These are phyloP conservation scores for Pseudogymnoascus sp. DNA, from an alignment of 2,329 filamentous ascomycete species.

Conservation along the genomic window DNA sequence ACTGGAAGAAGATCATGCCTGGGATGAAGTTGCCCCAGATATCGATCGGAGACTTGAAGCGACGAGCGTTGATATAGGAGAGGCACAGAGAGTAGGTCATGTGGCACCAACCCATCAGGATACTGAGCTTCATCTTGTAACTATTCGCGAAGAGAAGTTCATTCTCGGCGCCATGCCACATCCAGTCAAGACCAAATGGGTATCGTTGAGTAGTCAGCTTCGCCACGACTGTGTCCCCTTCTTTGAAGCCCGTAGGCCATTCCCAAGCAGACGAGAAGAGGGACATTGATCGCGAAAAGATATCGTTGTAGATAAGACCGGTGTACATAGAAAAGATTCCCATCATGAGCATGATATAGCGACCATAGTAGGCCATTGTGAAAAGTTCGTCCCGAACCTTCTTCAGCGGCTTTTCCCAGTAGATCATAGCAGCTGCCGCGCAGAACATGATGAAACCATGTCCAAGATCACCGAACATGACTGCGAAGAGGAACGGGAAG, in stretches of 20 bases:
- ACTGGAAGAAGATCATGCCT: conserved; percentile 99
- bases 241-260: conserved; percentile 61
- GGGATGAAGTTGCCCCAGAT: conserved; percentile 97
- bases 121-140: conserved; percentile 99
- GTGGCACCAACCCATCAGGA: conserved; percentile 92
- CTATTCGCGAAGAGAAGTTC: conserved; percentile 94
- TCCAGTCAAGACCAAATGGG: conserved; percentile 91
- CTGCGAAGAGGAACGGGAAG: conserved; percentile 98
- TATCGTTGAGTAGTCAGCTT: conserved; percentile 71
- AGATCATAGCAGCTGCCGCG: conserved; percentile 85
- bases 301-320: conserved; percentile 94
- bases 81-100: conserved; percentile 98
- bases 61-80: conserved; percentile 83
- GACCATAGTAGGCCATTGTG: conserved; percentile 96
- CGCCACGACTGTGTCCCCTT: conserved; percentile 57
- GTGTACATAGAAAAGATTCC: conserved; percentile 95
- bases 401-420: conserved; percentile 87
- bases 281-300: conserved; percentile 88
- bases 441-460: conserved; percentile 84
- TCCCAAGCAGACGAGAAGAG: conserved; percentile 87
- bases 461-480: conserved; percentile 99
- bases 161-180: conserved; percentile 94
- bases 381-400: conserved; percentile 92
- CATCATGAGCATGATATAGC: conserved; percentile 98
- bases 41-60: conserved; percentile 92